Evolutionary conservation across 495 filamentous ascomycete species (phyloP).

Genomic region (Chaetomidium leptoderma): DNA sequence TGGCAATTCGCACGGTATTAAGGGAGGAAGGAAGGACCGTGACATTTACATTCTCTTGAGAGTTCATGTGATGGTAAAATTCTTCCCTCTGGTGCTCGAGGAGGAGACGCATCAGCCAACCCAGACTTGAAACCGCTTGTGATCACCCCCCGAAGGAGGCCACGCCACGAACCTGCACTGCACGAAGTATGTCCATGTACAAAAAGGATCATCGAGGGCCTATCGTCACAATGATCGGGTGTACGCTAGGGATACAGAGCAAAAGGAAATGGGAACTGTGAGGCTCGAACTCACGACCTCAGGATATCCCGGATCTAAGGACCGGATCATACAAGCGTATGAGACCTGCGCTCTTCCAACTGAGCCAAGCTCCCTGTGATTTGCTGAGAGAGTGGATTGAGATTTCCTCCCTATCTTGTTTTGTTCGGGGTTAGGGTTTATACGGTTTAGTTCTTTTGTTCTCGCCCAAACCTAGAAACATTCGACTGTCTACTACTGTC

Average conservation of each 20-base stretch:
- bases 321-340: slow-evolving; percentile 20
- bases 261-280: slow-evolving; percentile 24
- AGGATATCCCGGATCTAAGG: slow-evolving; percentile 14
- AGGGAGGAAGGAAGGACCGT: not conserved
- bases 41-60: not conserved
- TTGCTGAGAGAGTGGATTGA: not conserved
- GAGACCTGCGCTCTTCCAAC: slow-evolving; percentile 28
- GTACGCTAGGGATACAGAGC: not conserved
- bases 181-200: too few species aligned
- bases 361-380: slow-evolving; percentile 24
- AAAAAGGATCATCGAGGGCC: too few species aligned
- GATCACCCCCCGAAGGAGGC: too few species aligned
- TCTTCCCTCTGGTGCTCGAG: too few species aligned
- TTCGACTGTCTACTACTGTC: too few species aligned
- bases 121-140: too few species aligned
- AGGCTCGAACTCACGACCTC: slow-evolving; percentile 31
- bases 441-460: too few species aligned
- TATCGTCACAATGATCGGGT: too few species aligned
- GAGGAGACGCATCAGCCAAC: too few species aligned
- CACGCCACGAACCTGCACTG: too few species aligned
- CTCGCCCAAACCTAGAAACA: too few species aligned
- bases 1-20: not conserved
- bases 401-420: not conserved
- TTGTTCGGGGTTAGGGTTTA: not conserved
- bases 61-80: too few species aligned